Evolutionary conservation across 1,284 basidiomycete species (phyloP).

Genomic region (Flammula alnicola): DNA sequence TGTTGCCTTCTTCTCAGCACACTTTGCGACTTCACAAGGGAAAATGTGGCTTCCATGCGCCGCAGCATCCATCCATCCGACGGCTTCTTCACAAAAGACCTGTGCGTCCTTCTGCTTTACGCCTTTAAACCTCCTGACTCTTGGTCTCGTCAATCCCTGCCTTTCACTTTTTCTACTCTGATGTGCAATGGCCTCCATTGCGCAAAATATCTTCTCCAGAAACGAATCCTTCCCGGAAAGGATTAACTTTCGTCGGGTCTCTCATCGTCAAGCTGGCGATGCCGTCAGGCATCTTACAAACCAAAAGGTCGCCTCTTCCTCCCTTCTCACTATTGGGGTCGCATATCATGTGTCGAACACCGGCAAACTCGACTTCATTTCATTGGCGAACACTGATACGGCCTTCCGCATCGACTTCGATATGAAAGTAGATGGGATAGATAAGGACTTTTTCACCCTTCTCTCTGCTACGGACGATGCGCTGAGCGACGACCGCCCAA

Average conservation of each 20-base stretch:
- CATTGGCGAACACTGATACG: slow-evolving; percentile 2
- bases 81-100: too few species aligned
- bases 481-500: not conserved
- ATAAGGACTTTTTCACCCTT: slow-evolving; percentile 5
- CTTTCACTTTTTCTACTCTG: too few species aligned
- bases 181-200: slow-evolving; percentile 1
- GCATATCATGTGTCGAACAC: slow-evolving; percentile 6
- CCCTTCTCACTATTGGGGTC: slow-evolving; percentile 10
- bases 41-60: too few species aligned
- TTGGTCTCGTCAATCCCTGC: too few species aligned
- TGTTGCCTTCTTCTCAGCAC: too few species aligned
- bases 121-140: too few species aligned
- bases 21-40: too few species aligned
- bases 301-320: not conserved
- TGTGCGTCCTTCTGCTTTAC: too few species aligned
- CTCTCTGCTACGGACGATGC: not conserved
- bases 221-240: slow-evolving; percentile 1
- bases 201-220: slow-evolving; percentile 14
- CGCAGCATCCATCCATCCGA: too few species aligned
- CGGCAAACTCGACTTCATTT: slow-evolving; percentile 12
- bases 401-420: slow-evolving; percentile 11
- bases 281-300: slow-evolving; percentile 7
- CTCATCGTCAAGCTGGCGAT: slow-evolving; percentile 13
- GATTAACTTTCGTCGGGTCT: slow-evolving; percentile 13
- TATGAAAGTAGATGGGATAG: not conserved